Conservation (phyloP, 2,329 filamentous ascomycete species). For the Fusarium nelsonii region DNA sequence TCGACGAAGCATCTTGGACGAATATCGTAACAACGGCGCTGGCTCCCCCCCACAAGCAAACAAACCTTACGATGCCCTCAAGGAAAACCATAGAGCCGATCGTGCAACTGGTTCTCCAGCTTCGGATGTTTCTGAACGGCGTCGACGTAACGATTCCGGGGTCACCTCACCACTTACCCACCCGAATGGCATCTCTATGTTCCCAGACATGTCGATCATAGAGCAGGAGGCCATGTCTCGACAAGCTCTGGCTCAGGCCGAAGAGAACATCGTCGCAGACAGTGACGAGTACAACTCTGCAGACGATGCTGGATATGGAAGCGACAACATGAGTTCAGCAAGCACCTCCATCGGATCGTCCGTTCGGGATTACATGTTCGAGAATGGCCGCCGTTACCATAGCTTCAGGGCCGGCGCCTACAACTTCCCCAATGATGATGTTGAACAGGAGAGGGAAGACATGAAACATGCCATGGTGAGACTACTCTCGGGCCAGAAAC, state of each 20-base stretch:
- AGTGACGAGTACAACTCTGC: slow-evolving; percentile 45
- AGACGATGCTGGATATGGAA: slow-evolving; percentile 53
- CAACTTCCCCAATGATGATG: slow-evolving; percentile 71
- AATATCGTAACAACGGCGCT: not conserved
- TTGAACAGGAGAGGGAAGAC: slow-evolving; percentile 69
- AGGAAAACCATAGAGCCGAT: slow-evolving; percentile 10
- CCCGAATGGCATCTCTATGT: slow-evolving; percentile 55
- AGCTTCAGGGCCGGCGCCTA: slow-evolving; percentile 66
- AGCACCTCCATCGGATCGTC: slow-evolving; percentile 56
- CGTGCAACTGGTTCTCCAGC: slow-evolving; percentile 9
- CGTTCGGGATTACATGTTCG: slow-evolving; percentile 64
- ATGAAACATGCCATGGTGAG: slow-evolving; percentile 68
- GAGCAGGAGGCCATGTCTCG: slow-evolving; percentile 55
- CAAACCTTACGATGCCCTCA: slow-evolving; percentile 8
- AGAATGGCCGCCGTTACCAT: slow-evolving; percentile 72
- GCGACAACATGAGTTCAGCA: slow-evolving; percentile 53
- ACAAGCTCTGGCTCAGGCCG: slow-evolving; percentile 54
- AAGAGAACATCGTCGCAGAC: slow-evolving; percentile 54
- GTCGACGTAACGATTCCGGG: slow-evolving; percentile 38
- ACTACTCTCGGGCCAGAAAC: slow-evolving; percentile 60
- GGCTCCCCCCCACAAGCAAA: slow-evolving; percentile 2
- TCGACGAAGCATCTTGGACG: not conserved
- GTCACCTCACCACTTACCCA: slow-evolving; percentile 52
- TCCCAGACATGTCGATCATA: slow-evolving; percentile 52
- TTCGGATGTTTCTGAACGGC: not conserved